These are phyloP conservation scores for Linnemannia hyalina DNA, from an alignment of 192 early-diverging fungal genomes.

Conservation along the genomic window DNA sequence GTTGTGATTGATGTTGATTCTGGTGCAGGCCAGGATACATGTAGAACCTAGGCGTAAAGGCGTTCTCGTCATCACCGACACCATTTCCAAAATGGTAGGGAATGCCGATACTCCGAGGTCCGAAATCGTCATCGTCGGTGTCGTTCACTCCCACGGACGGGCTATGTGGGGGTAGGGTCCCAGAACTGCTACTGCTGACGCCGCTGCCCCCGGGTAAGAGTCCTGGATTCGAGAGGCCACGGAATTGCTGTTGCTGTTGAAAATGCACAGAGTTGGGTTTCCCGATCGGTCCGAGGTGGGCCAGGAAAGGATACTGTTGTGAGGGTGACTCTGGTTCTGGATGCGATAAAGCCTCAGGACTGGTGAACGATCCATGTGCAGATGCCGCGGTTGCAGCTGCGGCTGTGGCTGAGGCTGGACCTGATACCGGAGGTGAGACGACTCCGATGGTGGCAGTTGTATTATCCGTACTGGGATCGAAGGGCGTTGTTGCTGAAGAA, in stretches of 20 bases:
- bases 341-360: not conserved
- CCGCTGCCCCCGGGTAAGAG: not conserved
- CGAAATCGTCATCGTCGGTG: conserved; percentile 1
- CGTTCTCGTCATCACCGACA: not conserved
- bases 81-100: conserved; percentile 25
- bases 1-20: conserved; percentile 10
- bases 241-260: not conserved
- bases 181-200: not conserved
- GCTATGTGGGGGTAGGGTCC: not conserved
- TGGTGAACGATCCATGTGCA: not conserved
- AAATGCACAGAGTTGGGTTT: conserved; percentile 17
- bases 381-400: not conserved
- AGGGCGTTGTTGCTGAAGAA: conserved; percentile 17
- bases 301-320: conserved; percentile 35
- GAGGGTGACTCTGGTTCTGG: conserved; percentile 3
- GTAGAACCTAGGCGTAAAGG: conserved; percentile 38
- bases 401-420: not conserved
- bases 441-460: not conserved
- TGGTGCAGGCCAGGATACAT: conserved; percentile 33
- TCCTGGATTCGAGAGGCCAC: not conserved
- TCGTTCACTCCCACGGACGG: not conserved
- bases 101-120: not conserved
- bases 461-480: conserved; percentile 12
- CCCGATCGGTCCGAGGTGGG: conserved; percentile 39
- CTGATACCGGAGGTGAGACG: conserved; percentile 1